Evolutionary conservation across 2,329 filamentous ascomycete genomes (phyloP).

Genomic region (Ascochyta rabiei): DNA sequence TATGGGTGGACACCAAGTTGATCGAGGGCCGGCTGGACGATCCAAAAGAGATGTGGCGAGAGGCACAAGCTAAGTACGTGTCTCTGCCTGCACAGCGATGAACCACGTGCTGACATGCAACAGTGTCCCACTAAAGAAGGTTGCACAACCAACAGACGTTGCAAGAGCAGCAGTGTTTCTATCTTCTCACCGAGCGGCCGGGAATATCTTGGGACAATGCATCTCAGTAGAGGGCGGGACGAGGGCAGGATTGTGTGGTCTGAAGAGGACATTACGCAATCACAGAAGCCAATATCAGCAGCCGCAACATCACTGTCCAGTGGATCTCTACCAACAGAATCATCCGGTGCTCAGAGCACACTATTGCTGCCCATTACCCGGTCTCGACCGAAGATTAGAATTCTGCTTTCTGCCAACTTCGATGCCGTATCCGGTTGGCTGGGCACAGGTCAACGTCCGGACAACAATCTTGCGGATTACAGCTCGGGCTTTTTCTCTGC

Average conservation of each 20-base stretch:
- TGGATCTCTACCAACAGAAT: too few relatives aligned
- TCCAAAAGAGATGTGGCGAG: slow-evolving; percentile 56
- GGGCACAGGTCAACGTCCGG: slow-evolving; percentile 60
- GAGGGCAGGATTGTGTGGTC: slow-evolving; percentile 59
- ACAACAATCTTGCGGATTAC: slow-evolving; percentile 63
- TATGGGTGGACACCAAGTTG: slow-evolving; percentile 56
- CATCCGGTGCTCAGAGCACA: too few relatives aligned
- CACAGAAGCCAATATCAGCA: slow-evolving; percentile 3
- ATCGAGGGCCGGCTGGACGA: slow-evolving; percentile 59
- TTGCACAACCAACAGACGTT: slow-evolving; percentile 57
- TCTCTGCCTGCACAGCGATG: neutral
- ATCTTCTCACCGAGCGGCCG: slow-evolving; percentile 58
- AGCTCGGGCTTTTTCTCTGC: slow-evolving; percentile 62
- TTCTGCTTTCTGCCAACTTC: slow-evolving; percentile 57
- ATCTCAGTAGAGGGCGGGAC: slow-evolving; percentile 59
- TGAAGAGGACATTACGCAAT: slow-evolving; percentile 47
- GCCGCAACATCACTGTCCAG: too few relatives aligned
- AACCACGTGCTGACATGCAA: slow-evolving; percentile 11
- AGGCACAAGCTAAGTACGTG: slow-evolving; percentile 55
- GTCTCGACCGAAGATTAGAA: slow-evolving; percentile 44
- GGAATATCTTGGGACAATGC: slow-evolving; percentile 62
- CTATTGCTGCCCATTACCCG: neutral
- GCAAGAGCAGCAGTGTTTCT: slow-evolving; percentile 58
- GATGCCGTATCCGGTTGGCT: slow-evolving; percentile 67
- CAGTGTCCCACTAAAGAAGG: slow-evolving; percentile 53